These are phyloP conservation scores for Saccharum spontaneum DNA, from an alignment of 176 grass and related monocot species.

Conservation along the genomic window DNA sequence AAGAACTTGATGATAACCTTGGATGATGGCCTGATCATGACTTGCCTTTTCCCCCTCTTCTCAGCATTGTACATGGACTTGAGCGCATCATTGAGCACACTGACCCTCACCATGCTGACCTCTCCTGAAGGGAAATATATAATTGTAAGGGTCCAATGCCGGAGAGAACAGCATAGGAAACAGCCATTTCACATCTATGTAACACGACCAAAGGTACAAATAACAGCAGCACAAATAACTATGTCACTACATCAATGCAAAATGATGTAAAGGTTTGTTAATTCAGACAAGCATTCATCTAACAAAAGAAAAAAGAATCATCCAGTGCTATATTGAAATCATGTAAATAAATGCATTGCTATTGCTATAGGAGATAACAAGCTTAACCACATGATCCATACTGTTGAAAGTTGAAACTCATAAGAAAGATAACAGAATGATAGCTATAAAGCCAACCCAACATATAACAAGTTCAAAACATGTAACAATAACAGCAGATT, in stretches of 20 bases:
- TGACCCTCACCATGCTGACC: conserved; percentile 66
- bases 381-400: not conserved
- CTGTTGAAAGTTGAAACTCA: not conserved
- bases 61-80: conserved; percentile 93
- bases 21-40: conserved; percentile 75
- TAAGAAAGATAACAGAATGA: not conserved
- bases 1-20: conserved; percentile 89
- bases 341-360: not conserved
- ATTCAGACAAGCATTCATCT: not conserved
- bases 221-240: not conserved
- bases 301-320: not conserved
- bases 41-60: conserved; percentile 76
- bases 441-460: not conserved
- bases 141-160: not conserved
- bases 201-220: not conserved
- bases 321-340: not conserved
- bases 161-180: not conserved
- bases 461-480: not conserved
- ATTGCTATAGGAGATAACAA: not conserved
- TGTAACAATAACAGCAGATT: not conserved
- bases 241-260: not conserved
- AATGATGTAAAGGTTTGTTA: not conserved
- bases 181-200: not conserved
- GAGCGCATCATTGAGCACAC: conserved; percentile 73
- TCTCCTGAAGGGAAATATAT: conserved; percentile 8